A percentile compares a stretch with the other conserved stretches of the same genome.
Conservation (phyloP, 2,329 filamentous ascomycete species). For the Ceratocystiopsis sp. region DNA sequence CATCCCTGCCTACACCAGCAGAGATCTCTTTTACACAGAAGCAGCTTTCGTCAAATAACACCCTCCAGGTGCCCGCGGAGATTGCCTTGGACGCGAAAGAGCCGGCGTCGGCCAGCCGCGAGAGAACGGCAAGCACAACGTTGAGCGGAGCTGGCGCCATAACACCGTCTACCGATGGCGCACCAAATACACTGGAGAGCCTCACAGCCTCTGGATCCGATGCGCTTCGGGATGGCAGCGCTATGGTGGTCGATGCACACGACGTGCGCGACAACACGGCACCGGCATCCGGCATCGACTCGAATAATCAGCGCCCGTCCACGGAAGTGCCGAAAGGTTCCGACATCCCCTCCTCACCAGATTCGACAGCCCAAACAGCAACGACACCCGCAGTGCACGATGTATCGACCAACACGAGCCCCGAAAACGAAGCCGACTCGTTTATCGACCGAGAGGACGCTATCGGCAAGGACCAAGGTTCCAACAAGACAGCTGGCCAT, state of each 20-base stretch:
- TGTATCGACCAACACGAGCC: conserved; percentile 56
- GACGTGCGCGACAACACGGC: background rate
- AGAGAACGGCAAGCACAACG: no score
- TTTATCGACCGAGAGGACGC: conserved; percentile 30
- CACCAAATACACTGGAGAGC: no score
- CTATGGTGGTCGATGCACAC: conserved; percentile 1
- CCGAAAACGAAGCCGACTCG: conserved; percentile 47
- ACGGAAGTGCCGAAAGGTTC: conserved; percentile 8
- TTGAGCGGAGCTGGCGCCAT: no score
- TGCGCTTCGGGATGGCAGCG: background rate
- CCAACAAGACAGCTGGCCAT: background rate
- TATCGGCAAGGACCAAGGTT: no score
- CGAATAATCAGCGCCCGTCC: background rate
- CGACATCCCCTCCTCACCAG: conserved; percentile 35
- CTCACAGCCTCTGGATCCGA: background rate
- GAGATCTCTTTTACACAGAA: no score
- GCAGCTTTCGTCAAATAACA: no score
- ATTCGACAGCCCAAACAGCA: conserved; percentile 56
- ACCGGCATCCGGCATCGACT: no score
- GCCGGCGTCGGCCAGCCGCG: no score
- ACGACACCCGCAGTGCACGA: conserved; percentile 54
- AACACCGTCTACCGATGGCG: no score
- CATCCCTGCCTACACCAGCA: no score
- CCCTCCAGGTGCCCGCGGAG: no score
- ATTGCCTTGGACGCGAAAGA: no score